Evolutionary conservation across 805 yeast genomes (phyloP).

Genomic region (Wickerhamomyces mucosus): DNA sequence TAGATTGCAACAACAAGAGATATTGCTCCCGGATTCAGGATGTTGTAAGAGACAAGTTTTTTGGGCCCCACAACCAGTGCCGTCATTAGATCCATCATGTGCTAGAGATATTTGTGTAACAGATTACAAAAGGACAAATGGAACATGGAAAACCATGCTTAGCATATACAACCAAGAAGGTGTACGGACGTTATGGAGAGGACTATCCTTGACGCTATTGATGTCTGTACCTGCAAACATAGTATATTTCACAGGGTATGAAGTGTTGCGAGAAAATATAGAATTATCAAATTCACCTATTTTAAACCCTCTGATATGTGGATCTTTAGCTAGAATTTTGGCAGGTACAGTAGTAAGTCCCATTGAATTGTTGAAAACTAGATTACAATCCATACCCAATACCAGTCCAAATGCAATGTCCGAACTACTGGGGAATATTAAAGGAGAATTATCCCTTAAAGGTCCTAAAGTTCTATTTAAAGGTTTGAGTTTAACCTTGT

Average conservation of each 20-base stretch:
- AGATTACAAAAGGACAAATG: slow-evolving; percentile 14
- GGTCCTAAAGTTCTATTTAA: slow-evolving; percentile 68
- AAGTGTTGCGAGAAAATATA: slow-evolving; percentile 59
- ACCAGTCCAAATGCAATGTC: slow-evolving; percentile 26
- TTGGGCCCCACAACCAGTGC: slow-evolving; percentile 18
- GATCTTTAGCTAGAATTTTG: slow-evolving; percentile 70
- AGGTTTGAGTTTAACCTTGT: slow-evolving; percentile 79
- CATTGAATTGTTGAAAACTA: slow-evolving; percentile 74
- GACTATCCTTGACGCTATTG: slow-evolving; percentile 66
- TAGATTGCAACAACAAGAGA: slow-evolving; percentile 68
- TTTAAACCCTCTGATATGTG: slow-evolving; percentile 74
- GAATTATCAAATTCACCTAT: slow-evolving; percentile 37
- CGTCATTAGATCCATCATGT: slow-evolving; percentile 3
- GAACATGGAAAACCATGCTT: too few species aligned
- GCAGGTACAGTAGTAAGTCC: slow-evolving; percentile 87
- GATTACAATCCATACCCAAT: slow-evolving; percentile 78
- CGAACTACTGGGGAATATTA: slow-evolving; percentile 43
- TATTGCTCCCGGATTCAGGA: slow-evolving; percentile 35
- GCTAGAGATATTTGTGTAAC: slow-evolving; percentile 20
- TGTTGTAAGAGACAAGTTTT: slow-evolving; percentile 31
- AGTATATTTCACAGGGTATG: slow-evolving; percentile 92
- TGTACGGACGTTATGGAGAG: slow-evolving; percentile 72
- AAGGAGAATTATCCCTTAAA: slow-evolving; percentile 35
- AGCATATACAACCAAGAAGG: slow-evolving; percentile 81
- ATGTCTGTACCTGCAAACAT: slow-evolving; percentile 94